Percentiles rank a stretch among this genome's conserved stretches.
Evolutionary conservation across 2,329 filamentous ascomycete species (phyloP).

Genomic region (Hypoxylon sp.): DNA sequence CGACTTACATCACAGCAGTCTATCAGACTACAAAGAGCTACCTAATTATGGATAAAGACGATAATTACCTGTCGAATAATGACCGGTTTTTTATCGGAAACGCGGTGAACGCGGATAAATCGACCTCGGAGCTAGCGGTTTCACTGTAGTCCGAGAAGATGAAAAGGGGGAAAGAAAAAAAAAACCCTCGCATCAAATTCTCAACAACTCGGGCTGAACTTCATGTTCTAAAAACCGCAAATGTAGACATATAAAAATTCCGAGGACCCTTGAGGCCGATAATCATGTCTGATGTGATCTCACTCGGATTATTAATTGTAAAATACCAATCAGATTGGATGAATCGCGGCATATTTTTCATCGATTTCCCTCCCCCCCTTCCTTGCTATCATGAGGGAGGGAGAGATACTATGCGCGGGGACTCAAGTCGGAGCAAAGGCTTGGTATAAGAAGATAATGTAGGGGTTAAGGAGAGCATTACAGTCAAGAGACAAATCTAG

Average conservation of each 20-base stretch:
- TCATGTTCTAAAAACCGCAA: too few species aligned
- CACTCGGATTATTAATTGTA: constrained; percentile 25
- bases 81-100: constrained; percentile 11
- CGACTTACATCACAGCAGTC: not conserved
- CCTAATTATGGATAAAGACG: not conserved
- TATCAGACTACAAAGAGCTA: not conserved
- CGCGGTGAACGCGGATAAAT: constrained; percentile 24
- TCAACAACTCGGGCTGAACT: constrained; percentile 6
- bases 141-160: constrained; percentile 9
- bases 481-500: constrained; percentile 3
- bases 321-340: constrained; percentile 11
- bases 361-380: too few species aligned
- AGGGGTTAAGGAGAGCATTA: not conserved
- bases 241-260: constrained; percentile 11
- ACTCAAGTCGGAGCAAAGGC: not conserved
- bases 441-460: constrained; percentile 5
- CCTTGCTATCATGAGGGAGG: constrained; percentile 2
- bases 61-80: not conserved
- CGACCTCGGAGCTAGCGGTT: constrained; percentile 7
- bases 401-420: not conserved
- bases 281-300: constrained; percentile 17
- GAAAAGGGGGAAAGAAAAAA: too few species aligned
- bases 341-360: constrained; percentile 1
- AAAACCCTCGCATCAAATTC: constrained; percentile 10
- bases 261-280: constrained; percentile 23